phyloP scores from a whole-genome alignment of 2,329 filamentous ascomycete genomes.

The Phaeosphaeria sp. region DNA sequence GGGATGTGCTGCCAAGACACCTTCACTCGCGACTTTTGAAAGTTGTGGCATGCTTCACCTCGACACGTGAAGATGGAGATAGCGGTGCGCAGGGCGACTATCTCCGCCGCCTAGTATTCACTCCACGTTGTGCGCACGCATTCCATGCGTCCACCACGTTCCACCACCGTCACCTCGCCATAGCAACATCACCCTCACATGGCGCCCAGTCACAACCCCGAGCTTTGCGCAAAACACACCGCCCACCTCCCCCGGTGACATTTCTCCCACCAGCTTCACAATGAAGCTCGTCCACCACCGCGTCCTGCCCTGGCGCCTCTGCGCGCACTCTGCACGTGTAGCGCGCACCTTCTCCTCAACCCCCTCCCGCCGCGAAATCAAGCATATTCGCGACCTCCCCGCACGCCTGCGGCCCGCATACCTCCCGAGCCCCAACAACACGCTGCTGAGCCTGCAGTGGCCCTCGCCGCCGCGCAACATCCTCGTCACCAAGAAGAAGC shows the following conservation, averaged over 20 bases:
- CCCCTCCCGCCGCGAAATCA: constrained; percentile 26
- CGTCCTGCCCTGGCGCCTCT: constrained; percentile 32
- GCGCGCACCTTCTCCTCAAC: constrained; percentile 37
- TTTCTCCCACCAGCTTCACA: not conserved
- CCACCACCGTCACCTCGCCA: constrained; percentile 6
- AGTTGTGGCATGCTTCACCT: not conserved
- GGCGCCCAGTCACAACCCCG: constrained; percentile 12
- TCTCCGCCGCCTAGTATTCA: constrained; percentile 16
- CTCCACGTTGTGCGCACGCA: constrained; percentile 4
- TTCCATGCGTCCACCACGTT: not conserved
- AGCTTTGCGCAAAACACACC: constrained; percentile 15
- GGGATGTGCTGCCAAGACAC: constrained; percentile 5
- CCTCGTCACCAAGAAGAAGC: constrained; percentile 71
- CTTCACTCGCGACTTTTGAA: constrained; percentile 15
- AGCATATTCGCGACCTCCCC: constrained; percentile 41
- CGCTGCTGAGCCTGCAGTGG: constrained; percentile 71
- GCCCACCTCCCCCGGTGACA: not conserved
- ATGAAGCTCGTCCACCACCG: constrained; percentile 31
- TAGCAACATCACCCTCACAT: constrained; percentile 11
- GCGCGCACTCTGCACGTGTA: constrained; percentile 9
- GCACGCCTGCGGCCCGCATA: constrained; percentile 43
- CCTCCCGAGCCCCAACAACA: constrained; percentile 63
- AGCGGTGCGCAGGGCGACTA: not conserved
- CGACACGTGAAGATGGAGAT: constrained; percentile 20
- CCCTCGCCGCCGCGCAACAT: constrained; percentile 71